Evolutionary conservation across 1,139 yeast species (phyloP).

Genomic region (Yamadazyma trypodendri): DNA sequence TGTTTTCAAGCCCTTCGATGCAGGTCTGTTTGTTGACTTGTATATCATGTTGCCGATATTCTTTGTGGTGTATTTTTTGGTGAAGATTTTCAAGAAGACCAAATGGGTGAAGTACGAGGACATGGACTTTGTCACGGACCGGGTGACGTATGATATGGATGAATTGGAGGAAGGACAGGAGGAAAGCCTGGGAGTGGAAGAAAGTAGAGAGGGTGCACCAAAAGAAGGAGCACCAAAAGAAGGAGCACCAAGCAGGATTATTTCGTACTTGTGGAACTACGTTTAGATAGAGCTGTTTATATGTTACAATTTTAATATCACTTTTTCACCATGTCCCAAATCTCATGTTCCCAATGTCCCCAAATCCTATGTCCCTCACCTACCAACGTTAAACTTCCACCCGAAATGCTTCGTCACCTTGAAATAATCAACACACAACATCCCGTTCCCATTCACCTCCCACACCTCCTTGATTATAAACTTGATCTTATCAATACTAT

Average conservation of each 20-base stretch:
- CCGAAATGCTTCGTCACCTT: constrained; percentile 11
- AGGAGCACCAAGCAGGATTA: not conserved
- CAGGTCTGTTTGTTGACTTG: constrained; percentile 31
- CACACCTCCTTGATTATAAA: constrained; percentile 9
- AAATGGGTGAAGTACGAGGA: constrained; percentile 45
- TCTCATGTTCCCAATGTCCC: no score
- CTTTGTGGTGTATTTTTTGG: constrained; percentile 28
- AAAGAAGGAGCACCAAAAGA: no score
- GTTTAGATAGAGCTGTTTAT: no score
- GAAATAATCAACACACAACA: constrained; percentile 12
- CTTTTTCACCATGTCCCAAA: no score
- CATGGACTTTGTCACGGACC: constrained; percentile 61
- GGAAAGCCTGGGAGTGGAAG: not conserved
- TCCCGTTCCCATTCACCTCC: constrained; percentile 10
- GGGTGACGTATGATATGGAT: constrained; percentile 15
- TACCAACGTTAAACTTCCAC: constrained; percentile 12
- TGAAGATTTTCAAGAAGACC: constrained; percentile 48
- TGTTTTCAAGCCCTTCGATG: constrained; percentile 50
- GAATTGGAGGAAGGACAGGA: not conserved
- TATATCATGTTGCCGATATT: constrained; percentile 38
- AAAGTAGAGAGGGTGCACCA: not conserved
- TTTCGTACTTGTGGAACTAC: constrained; percentile 3
- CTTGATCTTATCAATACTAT: constrained; percentile 7
- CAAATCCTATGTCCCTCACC: no score
- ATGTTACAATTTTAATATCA: no score